These are phyloP conservation scores for Aspergillus wentii DNA, from an alignment of 495 filamentous ascomycete genomes.

Conservation along the genomic window DNA sequence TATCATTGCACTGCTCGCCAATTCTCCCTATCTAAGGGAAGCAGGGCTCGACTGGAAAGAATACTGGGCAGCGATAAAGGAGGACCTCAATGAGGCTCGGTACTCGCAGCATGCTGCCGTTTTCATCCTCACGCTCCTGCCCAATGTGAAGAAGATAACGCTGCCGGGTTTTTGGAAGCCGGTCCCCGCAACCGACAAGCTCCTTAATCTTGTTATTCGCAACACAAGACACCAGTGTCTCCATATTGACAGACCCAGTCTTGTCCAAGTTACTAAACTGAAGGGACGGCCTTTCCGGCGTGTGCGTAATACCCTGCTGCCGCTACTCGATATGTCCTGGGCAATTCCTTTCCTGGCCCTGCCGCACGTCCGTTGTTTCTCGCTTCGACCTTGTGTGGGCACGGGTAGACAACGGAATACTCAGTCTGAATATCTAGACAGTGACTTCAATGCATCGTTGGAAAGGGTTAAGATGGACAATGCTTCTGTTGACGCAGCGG, in stretches of 20 bases:
- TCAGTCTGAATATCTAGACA: not conserved
- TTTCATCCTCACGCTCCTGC: constrained; percentile 32
- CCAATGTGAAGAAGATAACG: constrained; percentile 23
- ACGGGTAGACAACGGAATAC: constrained; percentile 4
- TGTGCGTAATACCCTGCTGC: no score
- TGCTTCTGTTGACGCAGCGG: constrained; percentile 26
- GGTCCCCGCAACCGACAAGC: not conserved
- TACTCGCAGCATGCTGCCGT: constrained; percentile 30
- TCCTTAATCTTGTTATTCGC: not conserved
- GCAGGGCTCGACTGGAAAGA: constrained; percentile 33
- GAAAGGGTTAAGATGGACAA: constrained; percentile 16
- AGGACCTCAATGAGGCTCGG: constrained; percentile 17
- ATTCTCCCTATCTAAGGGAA: constrained; percentile 22
- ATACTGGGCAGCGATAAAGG: constrained; percentile 22
- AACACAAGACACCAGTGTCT: not conserved
- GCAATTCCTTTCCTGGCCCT: constrained; percentile 22
- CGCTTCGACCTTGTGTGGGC: constrained; percentile 11
- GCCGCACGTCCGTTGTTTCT: constrained; percentile 20
- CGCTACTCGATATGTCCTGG: constrained; percentile 1
- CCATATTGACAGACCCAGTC: not conserved
- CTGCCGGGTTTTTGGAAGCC: constrained; percentile 20
- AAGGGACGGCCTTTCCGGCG: no score
- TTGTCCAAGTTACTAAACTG: not conserved
- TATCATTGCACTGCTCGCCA: constrained; percentile 22
- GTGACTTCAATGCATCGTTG: constrained; percentile 13